Base-by-base conservation (phyloP, 1,284 basidiomycete species). In the Marasmius tenuissimus region DNA sequence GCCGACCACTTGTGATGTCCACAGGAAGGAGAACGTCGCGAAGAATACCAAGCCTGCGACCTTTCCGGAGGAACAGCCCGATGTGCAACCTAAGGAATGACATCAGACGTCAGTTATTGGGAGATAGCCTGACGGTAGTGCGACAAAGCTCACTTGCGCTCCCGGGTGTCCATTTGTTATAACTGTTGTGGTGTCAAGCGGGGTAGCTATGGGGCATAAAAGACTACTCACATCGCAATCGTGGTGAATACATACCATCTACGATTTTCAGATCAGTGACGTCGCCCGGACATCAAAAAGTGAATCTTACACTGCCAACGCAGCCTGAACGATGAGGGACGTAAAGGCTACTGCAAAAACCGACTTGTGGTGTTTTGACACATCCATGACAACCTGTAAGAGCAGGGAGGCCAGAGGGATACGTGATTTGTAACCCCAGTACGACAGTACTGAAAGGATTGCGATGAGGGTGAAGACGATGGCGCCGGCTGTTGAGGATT, bases 401-500 rank as follows among this genome's bases (percentile, higher is more conserved):
- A 95, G 81, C 7, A 94, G 75, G 18, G 88, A 86, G 2, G 91
- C 89, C 3, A 96, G 77, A 0, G 93, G 93, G 60, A 96, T 95
- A 27, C 92, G 83, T 5, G 84, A 81, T 49, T 82, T 81, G 72
- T 85, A 88, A 6, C 87, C 88, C 61, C 79, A 89, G 76, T 92
- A 92, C 5, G 87, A 79, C 18, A 89, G 70, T 9, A 89, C 68
- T 3, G 85, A 88, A 58, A 89, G 70, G 7, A 89, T 60, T 0
- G 88, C 86, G 61, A 90, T 87, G 59, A 91, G 71, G 0, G 89
- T 91, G 76, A 92, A 92, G 59, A 92, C 85, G 67, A 93, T 89
- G 1, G 91, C 90, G 8, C 86, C 89, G 27, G 87, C 87, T 89
- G 63, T 14, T 54, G 39, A 42, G 35, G 49, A 61, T 18, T 45